Evolutionary conservation across 2,329 filamentous ascomycete species (phyloP), one percentile per base, ranked within the genome.

Genomic region (Trichophyton rubrum): DNA sequence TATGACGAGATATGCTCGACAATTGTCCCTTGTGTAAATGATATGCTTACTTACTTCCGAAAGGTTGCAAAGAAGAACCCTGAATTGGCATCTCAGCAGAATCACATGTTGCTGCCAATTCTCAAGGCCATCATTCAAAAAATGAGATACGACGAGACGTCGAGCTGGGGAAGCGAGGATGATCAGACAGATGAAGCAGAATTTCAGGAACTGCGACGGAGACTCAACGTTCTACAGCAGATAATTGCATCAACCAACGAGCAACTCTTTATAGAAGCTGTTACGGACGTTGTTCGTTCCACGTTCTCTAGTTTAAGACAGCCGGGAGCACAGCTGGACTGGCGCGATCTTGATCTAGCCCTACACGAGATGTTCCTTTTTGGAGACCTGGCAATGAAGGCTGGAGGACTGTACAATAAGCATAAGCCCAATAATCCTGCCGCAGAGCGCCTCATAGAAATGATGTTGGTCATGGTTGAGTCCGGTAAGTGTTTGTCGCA

Each of bases 1-100:
- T 99, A 95, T 72, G 93, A 99, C 73, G 93, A 99, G 76, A 87
- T 99, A 66, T 97, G 93, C 78, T 95, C 91, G 40, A 93, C 90
- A 11, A 90, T 97, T 62, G 95, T 99, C 63, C 89, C 91, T 22
- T 92, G 89, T 41, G 83, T 97, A 60, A 96, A 89, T 56, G 95
- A 99, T 68, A 82, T 97, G 56, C 82, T 99, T 63, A 90, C 90
- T 30, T 92, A 95, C 72, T 82, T 97, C 65, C 87, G 93, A 61
- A 95, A 91, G 73, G 79, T 90, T 41, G 82, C 86, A 64, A 85
- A 82, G 68, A 73, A 75, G 59, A 82, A 79, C 40, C 78, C 79
- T 11, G 79, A 84, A 20, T 79, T 95, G n/a, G 85, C 88, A 17
- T 76, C 81, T 56, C 83, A 88, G 60, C 93, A 95, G 72, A 80